Base-by-base conservation (phyloP, 768 basidiomycete species). In the Boletus pseudo-olivaceus region DNA sequence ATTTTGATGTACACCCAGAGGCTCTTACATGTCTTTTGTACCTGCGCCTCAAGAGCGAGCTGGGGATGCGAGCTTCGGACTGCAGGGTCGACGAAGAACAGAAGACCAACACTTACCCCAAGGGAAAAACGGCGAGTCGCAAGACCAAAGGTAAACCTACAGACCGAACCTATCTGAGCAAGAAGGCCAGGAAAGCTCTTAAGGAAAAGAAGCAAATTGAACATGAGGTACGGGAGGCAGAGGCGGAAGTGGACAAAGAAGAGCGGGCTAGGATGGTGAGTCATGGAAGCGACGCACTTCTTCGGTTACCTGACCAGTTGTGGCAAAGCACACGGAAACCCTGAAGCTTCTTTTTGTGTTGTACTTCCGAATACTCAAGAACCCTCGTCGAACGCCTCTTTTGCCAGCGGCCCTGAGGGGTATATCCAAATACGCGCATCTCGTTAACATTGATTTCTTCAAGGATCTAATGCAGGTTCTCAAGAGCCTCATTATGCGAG, bases 401-500 rank as follows among this genome's bases (percentile, higher is more conserved):
- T 79, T 98, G 14, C 86, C 93, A 20, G 82, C 89, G 32, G 95
- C 94, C 40, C 78, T 99, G 58, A 86, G 88, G 64, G 97, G 97
- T 57, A 89, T 98, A 63, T 85, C 94, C 3, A 87, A 84, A 73
- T 98, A 92, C 66, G 88, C 96, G 1, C 97, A 98, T 68, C 82
- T 98, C 54, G 93, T 99, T 70, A 99, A 97, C 72, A 82, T 98
- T 62, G 95, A 99, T 70, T 98, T 99, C 75, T 99, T 98, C 83
- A 87, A 88, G 65, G 97, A 99, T 73, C 78, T 99, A 44, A 81
- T 99, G 76, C 78, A 82, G 50, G 91, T 94, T 6, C 77, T 99
- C 33, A 90, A 90, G 73, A 79, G 79, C 54, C 80, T 95, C 54
- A 83, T 95, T 62, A 65, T 75, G 48, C 82, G 82, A 56, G 76